Base-by-base conservation (phyloP, 1,284 basidiomycete genomes). In the Kwoniella shivajii region DNA sequence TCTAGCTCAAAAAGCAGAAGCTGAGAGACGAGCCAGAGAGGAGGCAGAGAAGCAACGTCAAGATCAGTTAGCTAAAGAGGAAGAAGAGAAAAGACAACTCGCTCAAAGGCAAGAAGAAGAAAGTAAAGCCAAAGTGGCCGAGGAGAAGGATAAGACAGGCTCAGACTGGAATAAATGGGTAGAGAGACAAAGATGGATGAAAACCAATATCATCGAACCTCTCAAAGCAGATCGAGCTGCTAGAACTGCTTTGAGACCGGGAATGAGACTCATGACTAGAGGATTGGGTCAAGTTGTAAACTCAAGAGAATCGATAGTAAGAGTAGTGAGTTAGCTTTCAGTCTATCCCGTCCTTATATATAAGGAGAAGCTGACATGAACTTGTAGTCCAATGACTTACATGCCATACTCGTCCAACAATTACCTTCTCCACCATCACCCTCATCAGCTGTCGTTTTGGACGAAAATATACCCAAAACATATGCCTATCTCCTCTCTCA, bases 201-300 rank as follows among this genome's bases (percentile, higher is more conserved):
- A 97, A 79, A 71, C 74, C 0, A 82, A 86, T 9, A 82, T 88
- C n/a, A 86, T 96, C 75, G 85, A 84, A 41, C 71, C 75, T 9
- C 86, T 94, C 52, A 93, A 95, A 72, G 79, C 74, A 3, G 81
- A 88, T 71, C 79, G 83, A 52, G 78, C 78, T 7, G 71, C 76
- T 58, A 76, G 77, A 29, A 80, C 79, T 61, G 73, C 71, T n/a
- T 79, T 82, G 66, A 80, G 79, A 59, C 71, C 73, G 45, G 82
- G 85, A 33, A 89, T 95, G 59, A 85, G 94, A 46, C 83, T 88
- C 68, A 93, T 99, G 54, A 92, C 87, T 2, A 88, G 91, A 29
- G 92, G 91, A 71, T 84, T 98, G 36, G 92, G 94, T 1, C 95
- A 98, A 75, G 80, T 98, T 33, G 93, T 92, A 11, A 90, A 88